phyloP scores from a whole-genome alignment of 805 yeast genomes.

The Candida ortonii region DNA sequence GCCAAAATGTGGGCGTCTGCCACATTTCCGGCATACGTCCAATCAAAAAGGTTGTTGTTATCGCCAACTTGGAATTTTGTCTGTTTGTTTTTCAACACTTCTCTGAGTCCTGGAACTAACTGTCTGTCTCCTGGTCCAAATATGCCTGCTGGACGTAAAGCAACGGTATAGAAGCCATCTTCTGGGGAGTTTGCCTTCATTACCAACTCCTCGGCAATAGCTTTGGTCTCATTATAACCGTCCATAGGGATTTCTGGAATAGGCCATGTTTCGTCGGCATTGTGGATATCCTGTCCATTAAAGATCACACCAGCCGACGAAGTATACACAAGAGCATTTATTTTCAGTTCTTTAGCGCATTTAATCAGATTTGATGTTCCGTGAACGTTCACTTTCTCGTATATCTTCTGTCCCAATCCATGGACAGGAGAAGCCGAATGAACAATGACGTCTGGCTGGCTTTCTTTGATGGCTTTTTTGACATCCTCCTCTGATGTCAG shows the following conservation, averaged over 20 bases:
- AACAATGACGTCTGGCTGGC: slow-evolving; percentile 73
- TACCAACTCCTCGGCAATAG: slow-evolving; percentile 81
- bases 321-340: slow-evolving; percentile 82
- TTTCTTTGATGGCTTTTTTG: slow-evolving; percentile 51
- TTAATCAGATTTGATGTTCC: slow-evolving; percentile 79
- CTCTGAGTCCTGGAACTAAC: slow-evolving; percentile 86
- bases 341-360: slow-evolving; percentile 49
- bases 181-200: slow-evolving; percentile 64
- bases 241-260: slow-evolving; percentile 92
- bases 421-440: slow-evolving; percentile 98
- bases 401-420: slow-evolving; percentile 76
- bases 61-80: slow-evolving; percentile 93
- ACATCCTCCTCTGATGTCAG: slow-evolving; percentile 74
- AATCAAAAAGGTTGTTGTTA: slow-evolving; percentile 89
- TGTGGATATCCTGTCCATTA: slow-evolving; percentile 87
- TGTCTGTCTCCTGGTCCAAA: slow-evolving; percentile 99
- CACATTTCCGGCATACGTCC: slow-evolving; percentile 98
- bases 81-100: slow-evolving; percentile 79
- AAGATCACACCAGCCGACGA: slow-evolving; percentile 97
- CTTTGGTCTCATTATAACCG: slow-evolving; percentile 93
- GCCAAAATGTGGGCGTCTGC: slow-evolving; percentile 96
- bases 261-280: slow-evolving; percentile 94
- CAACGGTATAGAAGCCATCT: slow-evolving; percentile 66
- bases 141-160: slow-evolving; percentile 95
- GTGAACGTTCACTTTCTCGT: slow-evolving; percentile 83